Evolutionary conservation across 2,329 filamentous ascomycete genomes (phyloP).

Genomic region (Fusarium pseudograminearum): DNA sequence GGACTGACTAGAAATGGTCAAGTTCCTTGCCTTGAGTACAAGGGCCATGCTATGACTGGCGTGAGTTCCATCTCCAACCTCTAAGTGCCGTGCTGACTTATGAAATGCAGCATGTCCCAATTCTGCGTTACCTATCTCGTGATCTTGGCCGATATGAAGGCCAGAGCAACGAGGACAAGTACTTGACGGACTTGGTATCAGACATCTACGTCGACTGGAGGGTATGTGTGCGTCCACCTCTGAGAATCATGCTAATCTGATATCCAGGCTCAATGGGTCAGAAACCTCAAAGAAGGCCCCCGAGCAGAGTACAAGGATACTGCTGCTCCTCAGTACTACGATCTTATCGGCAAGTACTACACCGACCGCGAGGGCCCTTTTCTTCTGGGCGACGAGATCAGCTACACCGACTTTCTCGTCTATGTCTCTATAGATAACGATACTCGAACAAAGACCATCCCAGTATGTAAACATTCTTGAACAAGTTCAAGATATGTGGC

Average conservation of each 20-base stretch:
- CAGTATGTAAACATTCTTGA: conserved; percentile 46
- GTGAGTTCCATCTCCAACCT: not conserved
- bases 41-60: conserved; percentile 1
- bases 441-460: conserved; percentile 48
- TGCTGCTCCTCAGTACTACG: conserved; percentile 48
- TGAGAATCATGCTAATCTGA: not conserved
- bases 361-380: conserved; percentile 50
- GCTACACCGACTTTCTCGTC: conserved; percentile 55
- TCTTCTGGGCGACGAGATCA: conserved; percentile 53
- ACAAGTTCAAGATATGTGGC: fast-evolving
- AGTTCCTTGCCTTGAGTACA: conserved; percentile 19
- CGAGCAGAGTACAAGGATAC: conserved; percentile 50
- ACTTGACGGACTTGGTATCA: conserved; percentile 52
- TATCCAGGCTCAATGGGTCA: conserved; percentile 43
- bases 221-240: conserved; percentile 37
- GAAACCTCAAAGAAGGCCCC: conserved; percentile 38
- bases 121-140: conserved; percentile 53
- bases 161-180: conserved; percentile 53
- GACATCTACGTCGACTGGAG: conserved; percentile 57
- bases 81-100: not conserved
- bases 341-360: conserved; percentile 49
- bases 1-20: conserved; percentile 18
- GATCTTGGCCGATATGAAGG: conserved; percentile 54
- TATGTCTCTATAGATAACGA: conserved; percentile 57
- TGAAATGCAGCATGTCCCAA: conserved; percentile 26